These are phyloP conservation scores for Botrytis fabae DNA, from an alignment of 2,329 filamentous ascomycete species.

Conservation along the genomic window DNA sequence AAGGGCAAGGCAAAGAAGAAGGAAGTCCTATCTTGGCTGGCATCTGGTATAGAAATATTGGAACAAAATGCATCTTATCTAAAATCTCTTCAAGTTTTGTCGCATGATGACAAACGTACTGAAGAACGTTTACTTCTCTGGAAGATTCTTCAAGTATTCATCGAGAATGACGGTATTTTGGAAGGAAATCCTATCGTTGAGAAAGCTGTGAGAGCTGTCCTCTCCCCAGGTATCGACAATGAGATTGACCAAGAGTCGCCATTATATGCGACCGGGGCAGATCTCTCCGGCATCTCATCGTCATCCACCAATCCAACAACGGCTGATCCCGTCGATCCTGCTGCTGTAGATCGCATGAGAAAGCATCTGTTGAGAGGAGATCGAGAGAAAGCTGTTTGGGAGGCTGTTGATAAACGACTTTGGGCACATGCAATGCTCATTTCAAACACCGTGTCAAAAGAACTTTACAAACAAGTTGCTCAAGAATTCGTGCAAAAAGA, in stretches of 20 bases:
- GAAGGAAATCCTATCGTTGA: slow-evolving; percentile 73
- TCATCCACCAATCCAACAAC: slow-evolving; percentile 44
- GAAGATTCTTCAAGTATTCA: slow-evolving; percentile 78
- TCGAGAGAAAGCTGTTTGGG: slow-evolving; percentile 88
- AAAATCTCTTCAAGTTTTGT: slow-evolving; percentile 51
- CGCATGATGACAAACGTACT: slow-evolving; percentile 66
- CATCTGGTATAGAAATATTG: slow-evolving; percentile 69
- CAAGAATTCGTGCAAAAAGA: slow-evolving; percentile 96
- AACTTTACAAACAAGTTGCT: slow-evolving; percentile 87
- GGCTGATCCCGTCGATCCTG: slow-evolving; percentile 68
- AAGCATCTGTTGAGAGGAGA: slow-evolving; percentile 75
- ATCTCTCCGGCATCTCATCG: slow-evolving; percentile 45
- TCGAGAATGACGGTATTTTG: slow-evolving; percentile 82
- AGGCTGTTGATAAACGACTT: slow-evolving; percentile 85
- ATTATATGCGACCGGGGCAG: slow-evolving; percentile 43
- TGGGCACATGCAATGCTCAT: slow-evolving; percentile 98
- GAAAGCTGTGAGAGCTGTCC: slow-evolving; percentile 70
- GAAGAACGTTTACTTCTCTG: slow-evolving; percentile 82
- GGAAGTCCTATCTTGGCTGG: slow-evolving; percentile 80
- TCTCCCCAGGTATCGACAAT: slow-evolving; percentile 59
- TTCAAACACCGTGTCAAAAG: slow-evolving; percentile 72
- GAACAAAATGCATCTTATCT: slow-evolving; percentile 53
- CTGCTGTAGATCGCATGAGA: slow-evolving; percentile 70
- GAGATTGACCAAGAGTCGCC: slow-evolving; percentile 34
- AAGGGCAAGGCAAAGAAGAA: slow-evolving; percentile 95